phyloP scores from a whole-genome alignment of 2,329 filamentous ascomycete genomes.

The Neophaeococcomyces mojaviensis region DNA sequence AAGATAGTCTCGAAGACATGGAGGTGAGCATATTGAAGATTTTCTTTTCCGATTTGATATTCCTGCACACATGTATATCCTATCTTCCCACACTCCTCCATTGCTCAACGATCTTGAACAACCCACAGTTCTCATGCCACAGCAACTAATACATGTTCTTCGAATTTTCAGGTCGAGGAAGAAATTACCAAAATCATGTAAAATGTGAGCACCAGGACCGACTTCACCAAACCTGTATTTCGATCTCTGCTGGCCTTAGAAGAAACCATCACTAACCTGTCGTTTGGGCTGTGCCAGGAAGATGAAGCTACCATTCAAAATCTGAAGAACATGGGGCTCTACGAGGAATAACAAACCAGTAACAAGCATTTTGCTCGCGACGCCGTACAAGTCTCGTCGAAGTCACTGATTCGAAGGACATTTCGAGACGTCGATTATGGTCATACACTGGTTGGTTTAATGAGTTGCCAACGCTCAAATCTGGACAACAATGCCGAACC shows the following conservation, averaged over 20 bases:
- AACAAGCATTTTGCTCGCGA: too few species aligned
- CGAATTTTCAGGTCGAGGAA: slow-evolving; percentile 66
- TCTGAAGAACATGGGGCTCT: background rate
- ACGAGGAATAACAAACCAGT: background rate
- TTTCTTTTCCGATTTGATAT: background rate
- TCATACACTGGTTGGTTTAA: too few species aligned
- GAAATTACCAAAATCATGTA: slow-evolving; percentile 88
- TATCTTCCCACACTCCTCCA: background rate
- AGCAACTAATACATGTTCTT: slow-evolving; percentile 2
- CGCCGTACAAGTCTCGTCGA: too few species aligned
- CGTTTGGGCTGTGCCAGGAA: background rate
- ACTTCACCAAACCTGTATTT: slow-evolving; percentile 4
- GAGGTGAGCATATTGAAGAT: slow-evolving; percentile 62
- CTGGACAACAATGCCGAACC: too few species aligned
- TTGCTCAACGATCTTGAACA: background rate
- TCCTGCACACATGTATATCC: too few species aligned
- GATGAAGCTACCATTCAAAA: background rate
- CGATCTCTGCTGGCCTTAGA: background rate
- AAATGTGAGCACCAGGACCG: slow-evolving; percentile 16
- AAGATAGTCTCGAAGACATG: slow-evolving; percentile 97
- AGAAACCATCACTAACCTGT: background rate
- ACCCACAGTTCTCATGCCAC: background rate
- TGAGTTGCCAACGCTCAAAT: too few species aligned
- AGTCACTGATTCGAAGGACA: too few species aligned
- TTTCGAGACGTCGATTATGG: too few species aligned